These are phyloP conservation scores for Trametes hirsuta DNA, from an alignment of 1,284 basidiomycete genomes.

Conservation along the genomic window DNA sequence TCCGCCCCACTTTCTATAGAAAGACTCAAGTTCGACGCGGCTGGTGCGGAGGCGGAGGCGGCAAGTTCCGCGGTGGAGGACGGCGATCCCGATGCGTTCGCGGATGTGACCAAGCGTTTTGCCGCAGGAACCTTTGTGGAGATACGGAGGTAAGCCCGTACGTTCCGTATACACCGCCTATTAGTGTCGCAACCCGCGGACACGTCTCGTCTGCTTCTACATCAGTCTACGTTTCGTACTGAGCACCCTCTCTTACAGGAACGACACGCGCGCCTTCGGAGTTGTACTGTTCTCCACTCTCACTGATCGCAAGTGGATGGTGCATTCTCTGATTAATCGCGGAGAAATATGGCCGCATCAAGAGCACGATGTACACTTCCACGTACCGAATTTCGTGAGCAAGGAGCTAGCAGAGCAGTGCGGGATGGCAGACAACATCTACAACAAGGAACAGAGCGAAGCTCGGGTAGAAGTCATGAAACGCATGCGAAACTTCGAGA, in stretches of 20 bases:
- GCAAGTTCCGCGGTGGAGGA: background rate
- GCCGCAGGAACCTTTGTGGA: conserved; percentile 62
- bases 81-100: conserved; percentile 3
- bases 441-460: conserved; percentile 41
- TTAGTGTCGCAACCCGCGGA: background rate
- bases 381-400: conserved; percentile 56
- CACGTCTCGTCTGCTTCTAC: background rate
- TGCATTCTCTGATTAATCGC: conserved; percentile 45
- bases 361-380: conserved; percentile 57
- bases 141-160: conserved; percentile 52
- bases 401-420: conserved; percentile 52
- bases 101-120: conserved; percentile 2
- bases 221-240: background rate
- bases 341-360: conserved; percentile 57
- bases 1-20: conserved; percentile 5
- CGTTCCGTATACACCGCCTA: background rate
- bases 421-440: conserved; percentile 37
- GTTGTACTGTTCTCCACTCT: conserved; percentile 16
- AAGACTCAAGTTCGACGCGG: conserved; percentile 10
- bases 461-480: conserved; percentile 65
- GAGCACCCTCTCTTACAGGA: conserved; percentile 9
- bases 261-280: background rate
- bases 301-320: conserved; percentile 38
- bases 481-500: conserved; percentile 53
- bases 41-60: background rate